Evolutionary conservation across 805 yeast genomes (phyloP).

Genomic region (Zygoascus biomembranicola): DNA sequence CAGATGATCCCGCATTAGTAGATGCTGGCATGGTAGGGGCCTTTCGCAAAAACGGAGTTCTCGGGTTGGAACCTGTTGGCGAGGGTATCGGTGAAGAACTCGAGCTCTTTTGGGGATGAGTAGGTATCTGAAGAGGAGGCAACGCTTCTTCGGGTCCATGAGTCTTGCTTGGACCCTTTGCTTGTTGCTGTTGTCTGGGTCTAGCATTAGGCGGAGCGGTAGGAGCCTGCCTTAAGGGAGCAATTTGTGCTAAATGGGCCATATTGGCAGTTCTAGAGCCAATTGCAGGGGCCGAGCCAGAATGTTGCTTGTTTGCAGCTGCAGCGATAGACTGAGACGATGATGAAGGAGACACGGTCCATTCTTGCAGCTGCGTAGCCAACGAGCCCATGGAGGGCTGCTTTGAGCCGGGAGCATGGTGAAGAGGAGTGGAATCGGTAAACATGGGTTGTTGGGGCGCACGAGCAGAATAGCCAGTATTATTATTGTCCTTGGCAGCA

Average conservation of each 20-base stretch:
- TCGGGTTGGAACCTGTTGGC: not conserved
- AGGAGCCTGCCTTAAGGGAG: conserved; percentile 21
- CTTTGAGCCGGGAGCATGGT: not conserved
- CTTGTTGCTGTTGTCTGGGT: conserved; percentile 5
- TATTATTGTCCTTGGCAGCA: not conserved
- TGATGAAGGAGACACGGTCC: conserved; percentile 18
- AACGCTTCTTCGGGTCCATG: conserved; percentile 2
- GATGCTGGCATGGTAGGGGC: not conserved
- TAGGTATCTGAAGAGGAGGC: conserved; percentile 2
- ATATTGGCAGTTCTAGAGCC: conserved; percentile 16
- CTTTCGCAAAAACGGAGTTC: not conserved
- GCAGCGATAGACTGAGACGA: not conserved
- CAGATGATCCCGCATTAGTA: not conserved
- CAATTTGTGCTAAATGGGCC: conserved; percentile 19
- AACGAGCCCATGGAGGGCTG: not conserved
- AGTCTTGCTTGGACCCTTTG: not conserved
- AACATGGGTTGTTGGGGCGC: not conserved
- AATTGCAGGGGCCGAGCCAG: not conserved
- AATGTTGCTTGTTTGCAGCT: not conserved
- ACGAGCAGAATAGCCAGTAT: conserved; percentile 8
- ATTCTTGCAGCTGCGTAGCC: conserved; percentile 11
- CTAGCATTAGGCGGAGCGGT: conserved; percentile 7
- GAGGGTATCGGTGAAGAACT: conserved; percentile 2
- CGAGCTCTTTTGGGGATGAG: not conserved
- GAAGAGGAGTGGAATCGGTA: not conserved